Conservation (phyloP, 495 filamentous ascomycete genomes). For the Aspergillus incahuasiensis region DNA sequence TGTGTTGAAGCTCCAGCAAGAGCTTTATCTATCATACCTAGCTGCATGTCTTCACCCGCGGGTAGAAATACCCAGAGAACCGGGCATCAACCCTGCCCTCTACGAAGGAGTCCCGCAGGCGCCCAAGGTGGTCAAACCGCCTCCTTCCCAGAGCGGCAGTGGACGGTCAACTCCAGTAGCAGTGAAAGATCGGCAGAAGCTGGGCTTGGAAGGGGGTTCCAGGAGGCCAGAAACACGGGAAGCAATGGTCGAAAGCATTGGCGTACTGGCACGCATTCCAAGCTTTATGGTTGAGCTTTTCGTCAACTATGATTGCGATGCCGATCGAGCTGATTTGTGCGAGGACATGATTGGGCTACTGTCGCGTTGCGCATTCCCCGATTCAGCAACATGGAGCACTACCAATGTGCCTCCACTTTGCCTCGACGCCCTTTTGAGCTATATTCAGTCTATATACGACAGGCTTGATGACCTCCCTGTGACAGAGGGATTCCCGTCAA, state of each 20-base stretch:
- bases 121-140: conserved; percentile 77
- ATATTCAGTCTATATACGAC: conserved; percentile 86
- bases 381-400: conserved; percentile 98
- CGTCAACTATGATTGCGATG: conserved; percentile 97
- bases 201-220: conserved; percentile 88
- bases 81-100: conserved; percentile 82
- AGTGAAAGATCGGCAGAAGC: conserved; percentile 86
- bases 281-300: conserved; percentile 93
- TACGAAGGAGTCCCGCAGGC: conserved; percentile 92
- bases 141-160: conserved; percentile 71
- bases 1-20: conserved; percentile 95
- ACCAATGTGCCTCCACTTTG: conserved; percentile 96
- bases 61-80: conserved; percentile 85
- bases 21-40: conserved; percentile 91
- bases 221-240: conserved; percentile 92
- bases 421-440: conserved; percentile 84
- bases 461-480: conserved; percentile 67
- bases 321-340: conserved; percentile 86
- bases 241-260: conserved; percentile 97
- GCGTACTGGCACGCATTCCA: conserved; percentile 84
- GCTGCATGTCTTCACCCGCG: conserved; percentile 89
- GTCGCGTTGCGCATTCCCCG: conserved; percentile 90
- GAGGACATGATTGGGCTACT: conserved; percentile 92
- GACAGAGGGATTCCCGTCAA: conserved; percentile 64
- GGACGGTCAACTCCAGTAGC: conserved; percentile 89